Percentiles rank a stretch among this genome's conserved stretches.
These are phyloP conservation scores for Sporothrix inflata DNA, from an alignment of 2,329 filamentous ascomycete species.

Conservation along the genomic window DNA sequence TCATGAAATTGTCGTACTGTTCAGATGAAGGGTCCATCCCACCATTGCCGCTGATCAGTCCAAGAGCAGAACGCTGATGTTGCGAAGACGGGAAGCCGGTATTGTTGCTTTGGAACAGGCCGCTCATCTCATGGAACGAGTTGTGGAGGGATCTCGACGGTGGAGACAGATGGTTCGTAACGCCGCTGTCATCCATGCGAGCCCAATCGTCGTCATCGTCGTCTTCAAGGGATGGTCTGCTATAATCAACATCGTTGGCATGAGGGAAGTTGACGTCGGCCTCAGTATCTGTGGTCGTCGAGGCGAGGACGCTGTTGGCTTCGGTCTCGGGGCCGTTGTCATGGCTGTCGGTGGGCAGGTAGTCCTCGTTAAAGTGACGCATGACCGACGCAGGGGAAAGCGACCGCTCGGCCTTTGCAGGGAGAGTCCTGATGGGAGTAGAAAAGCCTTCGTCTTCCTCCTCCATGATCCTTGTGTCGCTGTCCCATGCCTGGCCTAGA, in stretches of 20 bases:
- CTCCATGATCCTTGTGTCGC: conserved; percentile 61
- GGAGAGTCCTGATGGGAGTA: conserved; percentile 51
- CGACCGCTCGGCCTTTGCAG: not conserved
- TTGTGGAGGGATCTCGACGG: conserved; percentile 58
- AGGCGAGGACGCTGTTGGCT: conserved; percentile 12
- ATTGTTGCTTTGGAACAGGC: not conserved
- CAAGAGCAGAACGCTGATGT: conserved; percentile 58
- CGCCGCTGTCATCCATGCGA: conserved; percentile 57
- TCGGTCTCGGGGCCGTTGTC: not conserved
- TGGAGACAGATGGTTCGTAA: conserved; percentile 61
- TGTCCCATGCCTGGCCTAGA: conserved; percentile 58
- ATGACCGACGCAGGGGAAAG: conserved; percentile 21
- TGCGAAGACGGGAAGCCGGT: conserved; percentile 49
- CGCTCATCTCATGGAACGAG: conserved; percentile 21
- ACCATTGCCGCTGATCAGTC: conserved; percentile 55
- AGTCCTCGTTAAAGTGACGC: conserved; percentile 16
- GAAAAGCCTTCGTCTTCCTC: conserved; percentile 63
- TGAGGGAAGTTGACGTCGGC: conserved; percentile 41
- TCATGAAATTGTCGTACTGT: conserved; percentile 32
- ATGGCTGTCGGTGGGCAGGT: not conserved
- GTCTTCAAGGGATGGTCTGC: conserved; percentile 61
- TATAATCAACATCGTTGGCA: conserved; percentile 46
- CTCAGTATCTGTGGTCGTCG: not conserved
- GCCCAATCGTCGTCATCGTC: conserved; percentile 69
- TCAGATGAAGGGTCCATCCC: conserved; percentile 43